Conservation (phyloP, 345 rosid genomes). For the Brassica rapa region DNA sequence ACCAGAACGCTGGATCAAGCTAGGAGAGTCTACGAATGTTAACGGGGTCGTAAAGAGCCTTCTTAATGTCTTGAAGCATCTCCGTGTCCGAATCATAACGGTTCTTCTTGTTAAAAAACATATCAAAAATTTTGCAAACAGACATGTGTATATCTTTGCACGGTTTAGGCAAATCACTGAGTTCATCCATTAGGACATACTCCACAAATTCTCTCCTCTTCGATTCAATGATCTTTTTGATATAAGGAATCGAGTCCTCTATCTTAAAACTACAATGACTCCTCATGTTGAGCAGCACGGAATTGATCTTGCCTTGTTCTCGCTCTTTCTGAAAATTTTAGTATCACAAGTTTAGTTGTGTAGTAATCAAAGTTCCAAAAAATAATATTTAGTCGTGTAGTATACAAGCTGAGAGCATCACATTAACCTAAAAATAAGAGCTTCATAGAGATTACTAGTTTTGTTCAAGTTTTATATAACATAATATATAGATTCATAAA, state of each 20-base stretch:
- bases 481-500: background rate
- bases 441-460: background rate
- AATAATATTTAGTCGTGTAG: background rate
- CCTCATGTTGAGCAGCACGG: constrained; percentile 43
- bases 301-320: constrained; percentile 51
- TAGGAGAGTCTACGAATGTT: constrained; percentile 1
- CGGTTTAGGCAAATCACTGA: constrained; percentile 38
- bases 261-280: constrained; percentile 34
- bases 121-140: constrained; percentile 44
- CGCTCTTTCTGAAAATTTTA: constrained; percentile 45
- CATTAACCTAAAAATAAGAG: background rate
- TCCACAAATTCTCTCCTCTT: constrained; percentile 46
- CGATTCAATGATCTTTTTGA: constrained; percentile 33
- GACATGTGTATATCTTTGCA: constrained; percentile 51
- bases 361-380: background rate
- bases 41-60: constrained; percentile 52
- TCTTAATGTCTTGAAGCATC: constrained; percentile 51
- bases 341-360: background rate
- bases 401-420: background rate
- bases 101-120: constrained; percentile 55
- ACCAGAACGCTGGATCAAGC: background rate
- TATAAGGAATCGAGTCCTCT: constrained; percentile 45
- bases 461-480: background rate
- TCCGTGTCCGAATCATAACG: constrained; percentile 45
- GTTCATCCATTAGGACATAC: constrained; percentile 42